Evolutionary conservation across 805 yeast species (phyloP), one percentile per base, ranked within the genome.

Genomic region (Millerozyma acaciae): DNA sequence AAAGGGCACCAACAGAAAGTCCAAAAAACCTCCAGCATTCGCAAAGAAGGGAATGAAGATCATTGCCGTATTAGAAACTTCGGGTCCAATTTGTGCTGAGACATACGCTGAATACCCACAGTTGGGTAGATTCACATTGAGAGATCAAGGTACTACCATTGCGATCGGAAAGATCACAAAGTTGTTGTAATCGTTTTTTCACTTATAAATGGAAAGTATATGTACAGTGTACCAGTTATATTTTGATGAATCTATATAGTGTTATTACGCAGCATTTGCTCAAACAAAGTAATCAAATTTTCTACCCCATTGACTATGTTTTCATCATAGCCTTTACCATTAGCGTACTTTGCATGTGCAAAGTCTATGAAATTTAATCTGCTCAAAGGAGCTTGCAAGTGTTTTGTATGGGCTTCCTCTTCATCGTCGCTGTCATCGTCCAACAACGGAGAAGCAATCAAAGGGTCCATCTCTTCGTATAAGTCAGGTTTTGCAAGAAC

Each of bases 11-110:
- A 90, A 90, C 76, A 83, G 96, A 70, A 84, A 80, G 64, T 85
- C 96, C 40, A 93, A 88, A 76, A 88, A 85, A 62, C 85, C 98
- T 21, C 98, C 98, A 40, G 95, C 97, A 32, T 93, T 88, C 62
- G 99, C 97, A 44, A 93, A 90, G 68, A 85, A 86, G 75, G 98
- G 98, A 53, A 90, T 90, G 97, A 90, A 87, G 79, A 78, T 93
- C 50, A 89, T 93, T 59, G 98, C 97, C 21, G 76, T 83, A 27
- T 70, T 93, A 53, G 96, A 89, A 67, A 71, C 88, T 12, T 70
- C 78, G 28, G 88, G 79, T 48, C 90, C 96, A 16, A 85, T 93
- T 23, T 93, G 97, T 70, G 81, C 90, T 33, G 99, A 93, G 69
- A 81, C 94, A 28, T 93, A 83, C 60, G 80, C 73, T 48, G 94